Conservation (phyloP, 1,284 basidiomycete genomes). For the Cutaneotrichosporon dermatis region DNA sequence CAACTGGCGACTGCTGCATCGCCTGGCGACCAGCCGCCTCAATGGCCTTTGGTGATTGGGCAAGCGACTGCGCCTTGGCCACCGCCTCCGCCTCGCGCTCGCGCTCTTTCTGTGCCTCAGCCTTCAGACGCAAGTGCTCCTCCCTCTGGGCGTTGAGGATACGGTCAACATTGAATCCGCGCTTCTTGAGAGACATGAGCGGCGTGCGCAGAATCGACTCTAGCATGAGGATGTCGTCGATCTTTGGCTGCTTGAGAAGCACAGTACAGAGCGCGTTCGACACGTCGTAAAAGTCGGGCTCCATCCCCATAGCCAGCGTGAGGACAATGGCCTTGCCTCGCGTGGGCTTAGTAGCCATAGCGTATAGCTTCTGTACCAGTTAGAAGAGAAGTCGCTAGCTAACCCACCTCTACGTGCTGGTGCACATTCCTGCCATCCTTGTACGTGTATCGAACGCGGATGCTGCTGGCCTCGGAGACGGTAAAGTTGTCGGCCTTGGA, state of each 20-base stretch:
- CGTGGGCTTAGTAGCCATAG: slow-evolving; percentile 59
- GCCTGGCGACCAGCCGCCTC: not conserved
- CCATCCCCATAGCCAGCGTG: slow-evolving; percentile 67
- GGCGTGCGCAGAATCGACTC: slow-evolving; percentile 75
- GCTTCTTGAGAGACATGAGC: slow-evolving; percentile 71
- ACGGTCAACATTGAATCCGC: slow-evolving; percentile 68
- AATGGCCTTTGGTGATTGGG: not conserved
- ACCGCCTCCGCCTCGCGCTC: slow-evolving; percentile 32
- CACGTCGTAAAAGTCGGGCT: slow-evolving; percentile 81
- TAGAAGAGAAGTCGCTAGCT: not conserved
- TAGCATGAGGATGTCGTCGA: slow-evolving; percentile 78
- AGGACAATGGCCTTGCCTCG: slow-evolving; percentile 61
- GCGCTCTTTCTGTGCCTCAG: slow-evolving; percentile 31
- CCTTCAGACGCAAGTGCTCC: slow-evolving; percentile 60
- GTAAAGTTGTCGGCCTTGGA: slow-evolving; percentile 63
- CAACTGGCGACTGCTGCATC: not conserved
- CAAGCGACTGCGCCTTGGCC: not conserved
- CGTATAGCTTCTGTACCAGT: slow-evolving; percentile 56
- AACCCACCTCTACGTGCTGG: slow-evolving; percentile 40
- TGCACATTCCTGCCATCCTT: slow-evolving; percentile 28
- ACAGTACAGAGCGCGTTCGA: slow-evolving; percentile 59
- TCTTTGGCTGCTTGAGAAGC: slow-evolving; percentile 67
- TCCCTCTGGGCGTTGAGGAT: slow-evolving; percentile 80
- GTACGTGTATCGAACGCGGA: slow-evolving; percentile 41
- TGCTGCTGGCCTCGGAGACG: slow-evolving; percentile 53